These are phyloP conservation scores for Hyparrhenia diplandra DNA, from an alignment of 176 grass and related monocot species.

Conservation along the genomic window DNA sequence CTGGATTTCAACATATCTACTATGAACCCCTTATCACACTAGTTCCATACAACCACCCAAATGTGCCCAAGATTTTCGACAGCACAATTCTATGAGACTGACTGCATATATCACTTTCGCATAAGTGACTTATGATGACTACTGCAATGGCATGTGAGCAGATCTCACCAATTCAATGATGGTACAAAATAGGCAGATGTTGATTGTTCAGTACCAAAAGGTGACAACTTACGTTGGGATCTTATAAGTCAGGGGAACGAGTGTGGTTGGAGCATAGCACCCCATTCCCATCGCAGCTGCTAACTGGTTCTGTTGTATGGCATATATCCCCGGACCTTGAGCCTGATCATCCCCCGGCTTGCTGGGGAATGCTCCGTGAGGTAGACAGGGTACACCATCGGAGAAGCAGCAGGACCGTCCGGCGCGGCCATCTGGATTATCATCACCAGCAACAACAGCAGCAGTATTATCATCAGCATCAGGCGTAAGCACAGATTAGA, in stretches of 20 bases:
- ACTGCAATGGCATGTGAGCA: background rate
- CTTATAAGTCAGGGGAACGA: conserved; percentile 74
- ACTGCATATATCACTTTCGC: background rate
- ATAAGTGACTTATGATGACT: background rate
- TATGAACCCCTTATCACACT: background rate
- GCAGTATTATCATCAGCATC: background rate
- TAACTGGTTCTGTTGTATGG: conserved; percentile 60
- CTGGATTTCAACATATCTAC: background rate
- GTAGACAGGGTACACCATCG: conserved; percentile 38
- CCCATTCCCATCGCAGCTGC: conserved; percentile 50
- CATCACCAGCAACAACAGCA: background rate
- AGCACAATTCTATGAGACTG: background rate
- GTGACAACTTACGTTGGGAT: conserved; percentile 66
- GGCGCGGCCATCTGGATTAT: conserved; percentile 24
- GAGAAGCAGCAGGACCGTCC: conserved; percentile 9
- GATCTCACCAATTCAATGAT: background rate
- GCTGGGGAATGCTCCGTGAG: conserved; percentile 29
- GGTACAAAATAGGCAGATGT: background rate
- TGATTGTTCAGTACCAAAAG: background rate
- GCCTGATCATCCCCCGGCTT: conserved; percentile 46
- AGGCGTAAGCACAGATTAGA: background rate
- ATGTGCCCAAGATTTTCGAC: background rate
- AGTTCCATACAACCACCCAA: background rate
- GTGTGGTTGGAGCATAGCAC: conserved; percentile 38
- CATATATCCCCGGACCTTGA: conserved; percentile 82